Conservation (phyloP, 805 yeast genomes). For the Starmerella asiatica region DNA sequence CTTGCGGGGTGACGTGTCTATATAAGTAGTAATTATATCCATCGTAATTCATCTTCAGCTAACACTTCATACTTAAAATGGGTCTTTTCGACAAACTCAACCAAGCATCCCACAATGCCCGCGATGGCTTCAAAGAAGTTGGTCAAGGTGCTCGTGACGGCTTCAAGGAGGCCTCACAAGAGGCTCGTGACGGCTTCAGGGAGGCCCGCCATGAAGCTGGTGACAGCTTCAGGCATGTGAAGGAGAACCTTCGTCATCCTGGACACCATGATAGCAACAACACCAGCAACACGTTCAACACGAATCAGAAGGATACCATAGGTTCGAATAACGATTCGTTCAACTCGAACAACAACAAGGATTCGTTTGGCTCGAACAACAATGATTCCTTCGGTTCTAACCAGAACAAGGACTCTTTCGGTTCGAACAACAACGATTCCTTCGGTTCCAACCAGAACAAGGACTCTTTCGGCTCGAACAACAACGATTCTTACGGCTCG, state of each 20-base stretch:
- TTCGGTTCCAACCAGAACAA: conserved; percentile 16
- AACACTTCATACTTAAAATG: conserved; percentile 10
- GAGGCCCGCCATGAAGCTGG: too few relatives aligned
- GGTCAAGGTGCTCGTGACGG: too few relatives aligned
- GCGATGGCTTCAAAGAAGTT: conserved; percentile 1
- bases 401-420: conserved; percentile 17
- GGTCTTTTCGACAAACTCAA: conserved; percentile 17
- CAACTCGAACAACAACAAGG: conserved; percentile 20
- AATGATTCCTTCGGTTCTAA: conserved; percentile 20
- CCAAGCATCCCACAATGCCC: conserved; percentile 14
- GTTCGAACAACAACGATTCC: conserved; percentile 22
- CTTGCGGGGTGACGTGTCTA: not conserved
- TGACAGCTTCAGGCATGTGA: too few relatives aligned
- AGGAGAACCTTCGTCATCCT: too few relatives aligned
- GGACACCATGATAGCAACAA: too few relatives aligned
- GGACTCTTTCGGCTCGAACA: conserved; percentile 2
- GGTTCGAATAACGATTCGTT: conserved; percentile 15
- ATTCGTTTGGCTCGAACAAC: conserved; percentile 23
- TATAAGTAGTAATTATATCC: not conserved
- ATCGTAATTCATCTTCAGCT: not conserved
- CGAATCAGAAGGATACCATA: conserved; percentile 20
- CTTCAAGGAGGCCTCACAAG: too few relatives aligned
- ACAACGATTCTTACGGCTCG: conserved; percentile 3
- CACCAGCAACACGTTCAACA: conserved; percentile 12
- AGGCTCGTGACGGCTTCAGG: too few relatives aligned